Evolutionary conservation across 2,329 filamentous ascomycete genomes (phyloP).

Genomic region (Arthrinium puccinioides): DNA sequence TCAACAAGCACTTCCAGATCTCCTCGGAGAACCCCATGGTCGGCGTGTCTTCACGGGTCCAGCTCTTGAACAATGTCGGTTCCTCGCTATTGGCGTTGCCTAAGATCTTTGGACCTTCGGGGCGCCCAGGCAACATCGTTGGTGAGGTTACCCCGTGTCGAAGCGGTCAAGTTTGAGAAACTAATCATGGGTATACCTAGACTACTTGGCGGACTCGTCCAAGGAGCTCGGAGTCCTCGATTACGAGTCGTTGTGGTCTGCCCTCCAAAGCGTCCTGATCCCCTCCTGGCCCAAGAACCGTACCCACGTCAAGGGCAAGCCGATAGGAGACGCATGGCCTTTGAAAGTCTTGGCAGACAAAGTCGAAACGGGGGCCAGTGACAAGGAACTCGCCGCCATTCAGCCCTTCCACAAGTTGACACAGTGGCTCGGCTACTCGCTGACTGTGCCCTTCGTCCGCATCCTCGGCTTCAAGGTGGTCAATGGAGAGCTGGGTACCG

Average conservation of each 20-base stretch:
- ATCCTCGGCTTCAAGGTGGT: conserved; percentile 75
- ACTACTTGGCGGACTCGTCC: conserved; percentile 28
- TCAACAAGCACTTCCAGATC: conserved; percentile 36
- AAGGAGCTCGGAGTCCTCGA: conserved; percentile 23
- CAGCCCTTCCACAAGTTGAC: conserved; percentile 91
- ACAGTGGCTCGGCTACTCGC: conserved; percentile 89
- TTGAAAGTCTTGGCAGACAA: conserved; percentile 18
- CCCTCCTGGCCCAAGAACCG: conserved; percentile 42
- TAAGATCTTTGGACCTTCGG: conserved; percentile 31
- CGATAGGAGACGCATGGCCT: conserved; percentile 45
- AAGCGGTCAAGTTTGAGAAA: too few relatives aligned
- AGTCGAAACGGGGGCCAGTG: conserved; percentile 29
- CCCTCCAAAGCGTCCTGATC: conserved; percentile 35
- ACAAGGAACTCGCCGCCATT: conserved; percentile 60
- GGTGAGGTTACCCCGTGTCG: conserved; percentile 21
- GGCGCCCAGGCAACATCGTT: conserved; percentile 39
- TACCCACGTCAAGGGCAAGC: conserved; percentile 38
- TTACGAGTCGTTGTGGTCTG: conserved; percentile 31
- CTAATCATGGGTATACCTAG: too few relatives aligned
- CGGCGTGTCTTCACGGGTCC: conserved; percentile 33
- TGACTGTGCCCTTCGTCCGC: conserved; percentile 85
- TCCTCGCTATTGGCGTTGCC: conserved; percentile 28
- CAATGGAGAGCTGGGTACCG: conserved; percentile 75
- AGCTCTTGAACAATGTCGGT: conserved; percentile 33
- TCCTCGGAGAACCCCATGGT: conserved; percentile 35